Evolutionary conservation across 2,329 filamentous ascomycete species (phyloP).

Genomic region (Microdochium paspali): DNA sequence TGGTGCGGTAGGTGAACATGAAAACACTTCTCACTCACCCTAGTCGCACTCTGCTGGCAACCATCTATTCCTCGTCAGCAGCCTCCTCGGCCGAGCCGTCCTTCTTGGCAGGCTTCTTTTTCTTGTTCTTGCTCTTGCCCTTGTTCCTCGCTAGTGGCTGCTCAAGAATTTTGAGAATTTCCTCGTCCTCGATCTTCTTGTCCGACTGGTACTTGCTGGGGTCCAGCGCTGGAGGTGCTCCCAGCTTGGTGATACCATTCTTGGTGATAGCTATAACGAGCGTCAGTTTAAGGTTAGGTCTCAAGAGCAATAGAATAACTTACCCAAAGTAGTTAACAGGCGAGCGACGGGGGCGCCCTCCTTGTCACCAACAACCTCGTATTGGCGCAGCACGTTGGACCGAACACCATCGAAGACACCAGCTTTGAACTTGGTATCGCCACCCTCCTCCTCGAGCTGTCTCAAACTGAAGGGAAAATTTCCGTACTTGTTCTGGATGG

Average conservation of each 20-base stretch:
- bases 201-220: constrained; percentile 80
- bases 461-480: constrained; percentile 96
- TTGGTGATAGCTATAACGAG: constrained; percentile 73
- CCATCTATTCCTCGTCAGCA: constrained; percentile 5
- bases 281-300: constrained; percentile 7
- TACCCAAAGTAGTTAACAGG: constrained; percentile 87
- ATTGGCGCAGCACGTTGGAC: constrained; percentile 84
- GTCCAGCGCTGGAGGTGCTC: constrained; percentile 67
- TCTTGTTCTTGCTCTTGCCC: constrained; percentile 89
- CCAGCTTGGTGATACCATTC: constrained; percentile 85
- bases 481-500: constrained; percentile 95
- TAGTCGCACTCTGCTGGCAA: background rate
- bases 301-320: constrained; percentile 28
- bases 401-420: constrained; percentile 95
- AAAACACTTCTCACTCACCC: background rate
- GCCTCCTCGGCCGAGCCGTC: constrained; percentile 19
- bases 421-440: constrained; percentile 63
- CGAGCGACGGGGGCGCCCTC: constrained; percentile 77
- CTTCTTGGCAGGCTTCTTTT: constrained; percentile 58
- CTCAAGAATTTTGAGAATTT: constrained; percentile 89
- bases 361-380: constrained; percentile 92
- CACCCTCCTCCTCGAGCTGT: constrained; percentile 92
- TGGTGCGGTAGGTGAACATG: background rate
- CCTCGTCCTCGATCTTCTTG: constrained; percentile 96
- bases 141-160: constrained; percentile 79